Percentiles rank a stretch among this genome's conserved stretches.
Evolutionary conservation across 2,329 filamentous ascomycete genomes (phyloP).

Genomic region (Aspergillus hortae): DNA sequence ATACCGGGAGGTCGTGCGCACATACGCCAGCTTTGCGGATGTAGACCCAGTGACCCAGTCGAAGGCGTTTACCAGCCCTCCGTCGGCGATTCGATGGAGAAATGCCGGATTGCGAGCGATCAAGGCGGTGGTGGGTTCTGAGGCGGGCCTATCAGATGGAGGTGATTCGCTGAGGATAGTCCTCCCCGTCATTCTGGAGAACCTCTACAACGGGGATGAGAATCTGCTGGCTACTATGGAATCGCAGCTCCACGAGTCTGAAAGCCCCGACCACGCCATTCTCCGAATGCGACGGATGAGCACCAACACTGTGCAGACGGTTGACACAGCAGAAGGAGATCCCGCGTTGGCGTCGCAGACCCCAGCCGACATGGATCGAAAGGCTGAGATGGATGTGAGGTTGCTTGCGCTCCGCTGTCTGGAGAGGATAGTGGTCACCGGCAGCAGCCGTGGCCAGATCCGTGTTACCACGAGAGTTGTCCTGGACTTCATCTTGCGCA

Average conservation of each 20-base stretch:
- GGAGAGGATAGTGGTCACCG: constrained; percentile 75
- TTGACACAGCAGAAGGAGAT: constrained; percentile 66
- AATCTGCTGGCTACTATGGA: constrained; percentile 67
- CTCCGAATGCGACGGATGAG: constrained; percentile 68
- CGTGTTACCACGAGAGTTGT: constrained; percentile 70
- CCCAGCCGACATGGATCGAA: constrained; percentile 79
- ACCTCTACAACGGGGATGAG: constrained; percentile 65
- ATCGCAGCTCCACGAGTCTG: constrained; percentile 63
- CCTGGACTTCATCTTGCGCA: constrained; percentile 65
- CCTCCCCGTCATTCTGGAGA: constrained; percentile 81
- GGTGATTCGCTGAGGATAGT: constrained; percentile 73
- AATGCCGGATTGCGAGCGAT: constrained; percentile 73
- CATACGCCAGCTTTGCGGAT: constrained; percentile 77
- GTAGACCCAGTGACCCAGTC: constrained; percentile 47
- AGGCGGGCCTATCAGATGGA: constrained; percentile 73
- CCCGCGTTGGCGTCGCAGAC: constrained; percentile 66
- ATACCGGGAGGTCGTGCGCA: constrained; percentile 75
- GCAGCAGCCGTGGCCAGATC: constrained; percentile 76
- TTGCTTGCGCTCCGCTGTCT: constrained; percentile 81
- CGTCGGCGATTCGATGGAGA: constrained; percentile 74
- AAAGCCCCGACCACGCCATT: constrained; percentile 65
- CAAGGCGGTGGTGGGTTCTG: constrained; percentile 74
- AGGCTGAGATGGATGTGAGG: constrained; percentile 85
- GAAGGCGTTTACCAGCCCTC: constrained; percentile 61
- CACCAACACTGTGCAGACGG: constrained; percentile 71